phyloP scores from a whole-genome alignment of 441 rosid species.

The Iberis amara region DNA sequence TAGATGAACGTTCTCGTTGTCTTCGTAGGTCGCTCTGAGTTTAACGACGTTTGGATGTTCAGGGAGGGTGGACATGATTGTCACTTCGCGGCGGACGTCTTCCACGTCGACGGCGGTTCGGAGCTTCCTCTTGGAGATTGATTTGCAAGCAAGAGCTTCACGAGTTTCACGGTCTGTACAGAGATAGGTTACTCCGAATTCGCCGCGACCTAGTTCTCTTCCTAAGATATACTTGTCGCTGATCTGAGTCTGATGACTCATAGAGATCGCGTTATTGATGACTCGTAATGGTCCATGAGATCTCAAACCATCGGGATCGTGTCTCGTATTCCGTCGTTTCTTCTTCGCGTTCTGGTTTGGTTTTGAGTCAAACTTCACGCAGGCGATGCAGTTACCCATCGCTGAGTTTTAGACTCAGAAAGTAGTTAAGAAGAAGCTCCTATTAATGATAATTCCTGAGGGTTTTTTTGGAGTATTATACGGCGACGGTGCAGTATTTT shows the following conservation, averaged over 20 bases:
- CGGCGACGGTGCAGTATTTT: slow-evolving; percentile 20
- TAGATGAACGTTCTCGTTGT: slow-evolving; percentile 79
- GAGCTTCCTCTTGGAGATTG: slow-evolving; percentile 79
- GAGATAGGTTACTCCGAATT: slow-evolving; percentile 87
- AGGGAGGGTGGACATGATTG: slow-evolving; percentile 80
- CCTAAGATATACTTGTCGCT: slow-evolving; percentile 83
- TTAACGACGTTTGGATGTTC: slow-evolving; percentile 76
- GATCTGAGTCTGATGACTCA: slow-evolving; percentile 68
- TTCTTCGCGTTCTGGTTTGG: slow-evolving; percentile 32
- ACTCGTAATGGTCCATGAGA: slow-evolving; percentile 77
- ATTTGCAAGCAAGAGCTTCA: slow-evolving; percentile 77
- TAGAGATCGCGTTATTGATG: slow-evolving; percentile 52
- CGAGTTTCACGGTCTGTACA: slow-evolving; percentile 86
- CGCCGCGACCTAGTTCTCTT: slow-evolving; percentile 91
- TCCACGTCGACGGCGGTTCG: slow-evolving; percentile 85
- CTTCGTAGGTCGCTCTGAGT: slow-evolving; percentile 86
- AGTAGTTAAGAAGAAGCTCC: slow-evolving; percentile 5
- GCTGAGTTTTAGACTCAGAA: slow-evolving; percentile 16
- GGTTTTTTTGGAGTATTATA: background rate
- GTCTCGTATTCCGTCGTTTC: slow-evolving; percentile 33
- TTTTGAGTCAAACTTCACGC: slow-evolving; percentile 50
- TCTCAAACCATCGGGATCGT: slow-evolving; percentile 34
- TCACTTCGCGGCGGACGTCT: slow-evolving; percentile 87
- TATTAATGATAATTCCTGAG: background rate
- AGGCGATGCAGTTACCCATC: slow-evolving; percentile 92